These are phyloP conservation scores for Curvularia lunata DNA, from an alignment of 2,329 filamentous ascomycete species.

Conservation along the genomic window DNA sequence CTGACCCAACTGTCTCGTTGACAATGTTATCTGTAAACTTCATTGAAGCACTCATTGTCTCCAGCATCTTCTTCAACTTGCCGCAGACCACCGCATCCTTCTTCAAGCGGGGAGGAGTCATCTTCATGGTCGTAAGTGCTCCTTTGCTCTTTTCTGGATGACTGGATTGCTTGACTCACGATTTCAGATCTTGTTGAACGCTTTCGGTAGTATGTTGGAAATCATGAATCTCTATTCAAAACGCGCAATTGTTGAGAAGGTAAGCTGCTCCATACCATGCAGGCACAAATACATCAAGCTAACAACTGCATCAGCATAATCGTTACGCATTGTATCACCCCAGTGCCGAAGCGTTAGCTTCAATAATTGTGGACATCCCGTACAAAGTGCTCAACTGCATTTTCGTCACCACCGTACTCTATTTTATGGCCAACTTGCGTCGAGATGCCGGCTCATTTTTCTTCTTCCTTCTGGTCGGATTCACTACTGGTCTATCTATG, in stretches of 20 bases:
- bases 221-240: constrained; percentile 75
- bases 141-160: not conserved
- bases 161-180: not conserved
- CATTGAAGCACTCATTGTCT: constrained; percentile 74
- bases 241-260: constrained; percentile 81
- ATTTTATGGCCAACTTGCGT: constrained; percentile 55
- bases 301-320: constrained; percentile 61
- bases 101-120: constrained; percentile 62
- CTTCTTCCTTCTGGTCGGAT: constrained; percentile 71
- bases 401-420: constrained; percentile 50
- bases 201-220: constrained; percentile 65
- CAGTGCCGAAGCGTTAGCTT: constrained; percentile 72
- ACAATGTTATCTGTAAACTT: constrained; percentile 72
- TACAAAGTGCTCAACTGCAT: constrained; percentile 52
- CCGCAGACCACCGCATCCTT: constrained; percentile 59
- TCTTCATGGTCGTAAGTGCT: constrained; percentile 75
- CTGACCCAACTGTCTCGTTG: constrained; percentile 61
- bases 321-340: constrained; percentile 87
- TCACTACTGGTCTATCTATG: constrained; percentile 70
- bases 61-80: constrained; percentile 77
- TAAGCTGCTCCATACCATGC: not conserved
- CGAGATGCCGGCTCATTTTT: constrained; percentile 75
- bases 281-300: not conserved
- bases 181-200: constrained; percentile 68
- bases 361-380: constrained; percentile 54